These are phyloP conservation scores for Lasiodiplodia sp. DNA, from an alignment of 2,329 filamentous ascomycete species.

Conservation along the genomic window DNA sequence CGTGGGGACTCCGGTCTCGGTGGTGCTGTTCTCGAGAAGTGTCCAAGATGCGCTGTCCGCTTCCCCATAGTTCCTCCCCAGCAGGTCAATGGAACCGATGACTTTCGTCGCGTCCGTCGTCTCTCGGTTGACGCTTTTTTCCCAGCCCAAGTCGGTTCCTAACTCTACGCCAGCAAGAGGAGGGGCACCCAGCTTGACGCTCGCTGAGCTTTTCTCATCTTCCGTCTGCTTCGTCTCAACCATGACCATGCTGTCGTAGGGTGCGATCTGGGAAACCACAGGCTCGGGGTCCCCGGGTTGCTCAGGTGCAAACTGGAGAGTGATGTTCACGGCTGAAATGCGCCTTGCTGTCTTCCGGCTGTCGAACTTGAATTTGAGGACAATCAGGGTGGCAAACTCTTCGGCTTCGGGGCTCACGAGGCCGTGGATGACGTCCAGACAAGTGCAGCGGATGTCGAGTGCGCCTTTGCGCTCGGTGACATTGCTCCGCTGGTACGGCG, in stretches of 20 bases:
- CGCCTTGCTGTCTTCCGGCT: neutral
- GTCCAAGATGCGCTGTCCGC: slow-evolving; percentile 37
- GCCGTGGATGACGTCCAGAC: slow-evolving; percentile 8
- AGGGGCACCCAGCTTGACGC: neutral
- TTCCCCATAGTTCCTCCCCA: slow-evolving; percentile 32
- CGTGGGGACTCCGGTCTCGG: slow-evolving; percentile 36
- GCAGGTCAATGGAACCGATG: slow-evolving; percentile 36
- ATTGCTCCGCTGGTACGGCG: slow-evolving; percentile 12
- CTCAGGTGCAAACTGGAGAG: neutral
- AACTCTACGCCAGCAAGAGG: neutral
- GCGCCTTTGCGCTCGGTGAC: slow-evolving; percentile 9
- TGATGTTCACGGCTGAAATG: neutral
- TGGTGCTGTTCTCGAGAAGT: slow-evolving; percentile 37
- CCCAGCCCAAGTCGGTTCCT: neutral
- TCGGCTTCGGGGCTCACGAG: neutral
- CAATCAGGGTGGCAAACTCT: neutral
- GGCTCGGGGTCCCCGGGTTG: neutral
- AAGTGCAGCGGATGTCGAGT: slow-evolving; percentile 16
- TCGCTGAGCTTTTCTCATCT: neutral
- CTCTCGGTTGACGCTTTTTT: neutral
- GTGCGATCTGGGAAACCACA: neutral
- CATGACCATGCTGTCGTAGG: slow-evolving; percentile 4
- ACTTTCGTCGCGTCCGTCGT: slow-evolving; percentile 16
- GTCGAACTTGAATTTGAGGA: slow-evolving; percentile 7
- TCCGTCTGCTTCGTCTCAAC: neutral